Base-by-base conservation (phyloP, 2,329 filamentous ascomycete genomes). In the Tolypocladium cylindrosporum region DNA sequence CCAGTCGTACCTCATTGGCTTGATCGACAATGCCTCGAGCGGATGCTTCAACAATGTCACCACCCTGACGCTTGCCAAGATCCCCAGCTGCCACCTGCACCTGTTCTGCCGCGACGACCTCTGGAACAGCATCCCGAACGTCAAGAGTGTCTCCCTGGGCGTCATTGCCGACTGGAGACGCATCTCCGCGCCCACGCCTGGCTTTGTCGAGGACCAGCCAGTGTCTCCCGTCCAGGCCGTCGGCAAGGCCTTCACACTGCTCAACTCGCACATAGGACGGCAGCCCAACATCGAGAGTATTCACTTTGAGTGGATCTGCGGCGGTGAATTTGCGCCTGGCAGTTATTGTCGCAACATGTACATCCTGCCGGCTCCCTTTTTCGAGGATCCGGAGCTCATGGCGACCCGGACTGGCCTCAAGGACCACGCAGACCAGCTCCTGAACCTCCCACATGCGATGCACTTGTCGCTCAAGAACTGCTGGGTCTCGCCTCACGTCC, bases 151-250 rank as follows among this genome's bases (percentile, higher is more conserved):
- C 4, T 82, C 78, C 1, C 66, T 90, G 3, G 78, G 79, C 16
- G 77, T 89, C 11, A 81, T 86, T 61, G 84, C 87, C 0, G 84
- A 88, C 63, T 90, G 86, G 85, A 79, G 85, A 55, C 75, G 77
- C 19, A 74, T 89, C 39, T 70, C 72, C 41, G 83, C 82, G 62
- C 72, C 80, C 27, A 75, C 78, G 31, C 75, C 77, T 24, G 78
- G 77, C 4, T 75, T 74, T 59, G 75, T 84, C 2, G 75, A 78
- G 52, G 80, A 80, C 50, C 70, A 65, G 13, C 64, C 65, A 4
- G 72, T 84, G 39, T 72, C 73, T 27, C 86, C 86, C 1, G 75
- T 79, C 0, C 68, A 73, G 3, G 79, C 83, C 13, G 73, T 83
- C 1, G 63, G 69, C 34, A 71, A 72, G n/a, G 82, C 86, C 37